Conservation (phyloP, 1,284 basidiomycete species). For the Acaromyces ingoldii region DNA sequence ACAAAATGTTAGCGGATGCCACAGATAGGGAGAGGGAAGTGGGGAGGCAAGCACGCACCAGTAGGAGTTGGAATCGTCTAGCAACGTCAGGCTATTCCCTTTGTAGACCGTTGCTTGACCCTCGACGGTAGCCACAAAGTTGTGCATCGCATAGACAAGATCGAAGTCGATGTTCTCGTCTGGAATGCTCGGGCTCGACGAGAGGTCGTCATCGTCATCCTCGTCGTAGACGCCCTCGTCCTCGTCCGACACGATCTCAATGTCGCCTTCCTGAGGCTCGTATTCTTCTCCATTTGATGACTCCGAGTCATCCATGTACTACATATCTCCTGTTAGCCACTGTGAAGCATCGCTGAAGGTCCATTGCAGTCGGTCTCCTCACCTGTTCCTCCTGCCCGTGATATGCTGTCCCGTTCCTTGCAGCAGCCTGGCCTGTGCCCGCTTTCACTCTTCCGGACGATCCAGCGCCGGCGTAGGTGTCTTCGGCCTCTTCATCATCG, state of each 20-base stretch:
- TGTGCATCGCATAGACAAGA: constrained; percentile 51
- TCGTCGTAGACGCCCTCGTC: constrained; percentile 40
- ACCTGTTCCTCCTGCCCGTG: constrained; percentile 6
- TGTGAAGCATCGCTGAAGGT: neutral
- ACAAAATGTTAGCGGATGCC: neutral
- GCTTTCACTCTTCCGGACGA: constrained; percentile 15
- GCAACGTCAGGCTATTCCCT: constrained; percentile 48
- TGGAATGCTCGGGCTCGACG: constrained; percentile 49
- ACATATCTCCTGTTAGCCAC: neutral
- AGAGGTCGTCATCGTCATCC: constrained; percentile 46
- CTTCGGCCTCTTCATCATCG: constrained; percentile 27
- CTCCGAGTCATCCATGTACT: constrained; percentile 23
- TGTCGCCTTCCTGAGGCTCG: constrained; percentile 8
- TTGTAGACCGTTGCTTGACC: constrained; percentile 51
- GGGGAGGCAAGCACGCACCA: constrained; percentile 33
- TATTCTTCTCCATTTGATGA: constrained; percentile 18
- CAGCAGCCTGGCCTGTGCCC: constrained; percentile 14
- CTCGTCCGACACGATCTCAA: constrained; percentile 33
- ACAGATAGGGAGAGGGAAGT: neutral
- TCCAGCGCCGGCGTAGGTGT: constrained; percentile 22
- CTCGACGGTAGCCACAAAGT: constrained; percentile 50
- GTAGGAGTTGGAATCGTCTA: constrained; percentile 51
- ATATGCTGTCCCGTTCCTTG: constrained; percentile 11
- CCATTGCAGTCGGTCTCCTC: neutral
- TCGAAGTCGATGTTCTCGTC: constrained; percentile 52